These are phyloP conservation scores for Ormosia semicastrata DNA, from an alignment of 306 rosid species.

Conservation along the genomic window DNA sequence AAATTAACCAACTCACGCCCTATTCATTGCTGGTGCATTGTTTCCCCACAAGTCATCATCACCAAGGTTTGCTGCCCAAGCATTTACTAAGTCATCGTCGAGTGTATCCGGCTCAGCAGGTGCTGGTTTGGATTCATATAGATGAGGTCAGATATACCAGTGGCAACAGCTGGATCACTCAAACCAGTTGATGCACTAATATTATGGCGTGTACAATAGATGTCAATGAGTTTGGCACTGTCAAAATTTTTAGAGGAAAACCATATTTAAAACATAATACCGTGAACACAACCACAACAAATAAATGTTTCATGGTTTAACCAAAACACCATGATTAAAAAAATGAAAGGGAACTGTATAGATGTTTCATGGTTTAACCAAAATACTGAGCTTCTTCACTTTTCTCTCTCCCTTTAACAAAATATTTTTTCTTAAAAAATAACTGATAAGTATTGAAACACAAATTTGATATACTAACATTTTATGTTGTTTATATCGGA, in stretches of 20 bases:
- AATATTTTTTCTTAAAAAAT: too few species aligned
- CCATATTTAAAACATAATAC: slow-evolving; percentile 19
- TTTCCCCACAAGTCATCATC: slow-evolving; percentile 93
- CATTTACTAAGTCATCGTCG: slow-evolving; percentile 96
- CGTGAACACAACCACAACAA: background rate
- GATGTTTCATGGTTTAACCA: background rate
- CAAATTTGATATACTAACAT: too few species aligned
- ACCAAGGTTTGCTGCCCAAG: slow-evolving; percentile 98
- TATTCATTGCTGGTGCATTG: slow-evolving; percentile 88
- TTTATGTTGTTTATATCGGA: too few species aligned
- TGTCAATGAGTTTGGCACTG: slow-evolving; percentile 92
- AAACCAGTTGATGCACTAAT: slow-evolving; percentile 92
- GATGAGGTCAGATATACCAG: slow-evolving; percentile 92
- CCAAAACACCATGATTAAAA: slow-evolving; percentile 12
- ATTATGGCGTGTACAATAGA: slow-evolving; percentile 82
- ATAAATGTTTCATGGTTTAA: slow-evolving; percentile 22
- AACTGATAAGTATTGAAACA: too few species aligned
- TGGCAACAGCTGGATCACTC: slow-evolving; percentile 98
- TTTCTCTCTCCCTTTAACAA: too few species aligned
- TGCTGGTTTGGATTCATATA: slow-evolving; percentile 89
- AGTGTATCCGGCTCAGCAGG: slow-evolving; percentile 64
- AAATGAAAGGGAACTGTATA: background rate
- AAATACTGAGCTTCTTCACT: too few species aligned
- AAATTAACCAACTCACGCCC: slow-evolving; percentile 49
- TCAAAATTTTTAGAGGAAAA: slow-evolving; percentile 24